Conservation (phyloP, 2,329 filamentous ascomycete genomes). For the Xylariaceae sp. region DNA sequence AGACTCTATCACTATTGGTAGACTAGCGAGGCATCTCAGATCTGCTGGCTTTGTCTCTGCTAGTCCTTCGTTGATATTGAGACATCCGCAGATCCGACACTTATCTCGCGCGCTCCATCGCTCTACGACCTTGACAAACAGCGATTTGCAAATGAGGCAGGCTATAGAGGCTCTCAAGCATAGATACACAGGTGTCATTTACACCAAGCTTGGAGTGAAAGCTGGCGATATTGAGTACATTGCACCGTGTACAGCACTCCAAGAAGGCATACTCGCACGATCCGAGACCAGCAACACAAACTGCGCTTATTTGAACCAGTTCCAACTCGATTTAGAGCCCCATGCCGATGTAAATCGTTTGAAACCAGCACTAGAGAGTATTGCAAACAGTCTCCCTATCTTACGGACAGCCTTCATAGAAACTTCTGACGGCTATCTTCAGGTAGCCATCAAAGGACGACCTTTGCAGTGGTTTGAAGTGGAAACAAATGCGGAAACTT, state of each 20-base stretch:
- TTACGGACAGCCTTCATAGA: conserved; percentile 69
- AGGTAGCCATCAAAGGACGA: conserved; percentile 56
- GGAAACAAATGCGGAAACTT: conserved; percentile 22
- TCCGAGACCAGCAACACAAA: conserved; percentile 52
- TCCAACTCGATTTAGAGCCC: conserved; percentile 54
- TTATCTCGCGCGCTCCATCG: conserved; percentile 38
- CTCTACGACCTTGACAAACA: conserved; percentile 11
- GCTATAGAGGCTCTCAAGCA: conserved; percentile 61
- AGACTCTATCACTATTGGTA: conserved; percentile 80
- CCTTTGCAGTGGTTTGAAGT: conserved; percentile 43
- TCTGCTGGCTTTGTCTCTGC: conserved; percentile 56
- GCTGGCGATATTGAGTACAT: conserved; percentile 63
- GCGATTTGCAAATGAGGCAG: conserved; percentile 52
- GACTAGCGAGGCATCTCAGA: conserved; percentile 62
- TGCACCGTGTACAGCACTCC: conserved; percentile 77
- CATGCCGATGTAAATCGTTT: conserved; percentile 46
- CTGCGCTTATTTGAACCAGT: conserved; percentile 72
- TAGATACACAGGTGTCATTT: conserved; percentile 51
- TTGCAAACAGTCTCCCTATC: conserved; percentile 55
- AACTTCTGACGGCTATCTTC: conserved; percentile 72
- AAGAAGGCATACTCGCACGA: conserved; percentile 79
- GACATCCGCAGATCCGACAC: conserved; percentile 49
- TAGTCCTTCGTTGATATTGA: conserved; percentile 65
- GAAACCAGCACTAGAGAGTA: conserved; percentile 51
- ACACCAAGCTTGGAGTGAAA: conserved; percentile 48